phyloP scores from a whole-genome alignment of 495 filamentous ascomycete species.

The Hypoxylon subgilvum region DNA sequence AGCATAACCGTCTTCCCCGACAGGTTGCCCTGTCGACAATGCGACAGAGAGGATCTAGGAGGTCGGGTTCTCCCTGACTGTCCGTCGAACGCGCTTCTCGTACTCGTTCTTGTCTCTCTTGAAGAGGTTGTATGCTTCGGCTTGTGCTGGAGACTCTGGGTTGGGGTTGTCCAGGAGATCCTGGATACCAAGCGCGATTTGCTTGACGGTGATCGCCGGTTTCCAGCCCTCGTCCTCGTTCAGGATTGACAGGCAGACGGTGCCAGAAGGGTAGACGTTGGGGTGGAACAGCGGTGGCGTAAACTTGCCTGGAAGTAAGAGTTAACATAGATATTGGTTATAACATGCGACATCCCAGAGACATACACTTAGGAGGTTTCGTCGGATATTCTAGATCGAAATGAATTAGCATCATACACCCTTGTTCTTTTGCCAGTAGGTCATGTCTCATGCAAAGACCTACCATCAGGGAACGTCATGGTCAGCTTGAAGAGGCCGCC shows the following conservation, averaged over 20 bases:
- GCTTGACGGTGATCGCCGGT: conserved; percentile 96
- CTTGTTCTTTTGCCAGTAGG: not conserved
- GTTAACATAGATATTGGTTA: too few relatives aligned
- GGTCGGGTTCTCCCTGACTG: conserved; percentile 86
- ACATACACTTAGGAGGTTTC: conserved; percentile 96
- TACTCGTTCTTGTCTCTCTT: conserved; percentile 89
- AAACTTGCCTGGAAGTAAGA: conserved; percentile 79
- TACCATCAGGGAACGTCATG: conserved; percentile 93
- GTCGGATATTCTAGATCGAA: conserved; percentile 92
- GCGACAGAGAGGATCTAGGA: conserved; percentile 47
- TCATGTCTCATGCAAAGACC: conserved; percentile 41
- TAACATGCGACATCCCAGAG: not conserved
- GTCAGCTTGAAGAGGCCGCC: conserved; percentile 94
- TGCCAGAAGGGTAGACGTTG: conserved; percentile 98
- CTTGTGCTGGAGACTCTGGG: conserved; percentile 94
- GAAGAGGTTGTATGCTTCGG: conserved; percentile 95
- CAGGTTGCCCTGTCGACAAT: conserved; percentile 2
- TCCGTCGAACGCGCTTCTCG: conserved; percentile 81
- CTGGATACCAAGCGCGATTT: conserved; percentile 94
- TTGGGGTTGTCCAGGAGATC: conserved; percentile 96
- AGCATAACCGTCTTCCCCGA: conserved; percentile 19
- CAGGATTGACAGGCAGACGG: conserved; percentile 94
- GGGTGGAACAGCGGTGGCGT: conserved; percentile 95
- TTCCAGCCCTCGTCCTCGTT: conserved; percentile 99
- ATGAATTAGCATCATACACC: conserved; percentile 28